Percentiles rank a stretch among this genome's conserved stretches.
phyloP scores from a whole-genome alignment of 306 rosid genomes.

The Medicago lupulina region DNA sequence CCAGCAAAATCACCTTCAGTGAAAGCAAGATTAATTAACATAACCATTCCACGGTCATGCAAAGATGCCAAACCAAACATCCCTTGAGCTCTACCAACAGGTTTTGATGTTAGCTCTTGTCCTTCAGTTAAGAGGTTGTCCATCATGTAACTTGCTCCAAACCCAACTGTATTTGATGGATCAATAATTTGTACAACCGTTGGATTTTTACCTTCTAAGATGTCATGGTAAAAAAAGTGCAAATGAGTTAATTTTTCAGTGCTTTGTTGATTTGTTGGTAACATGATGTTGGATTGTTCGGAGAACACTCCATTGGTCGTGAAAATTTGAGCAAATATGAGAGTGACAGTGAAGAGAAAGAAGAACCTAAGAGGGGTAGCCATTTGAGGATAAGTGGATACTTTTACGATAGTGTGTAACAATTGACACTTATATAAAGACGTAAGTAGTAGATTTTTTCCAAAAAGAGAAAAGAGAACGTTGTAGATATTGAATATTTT shows the following conservation, averaged over 20 bases:
- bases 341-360: neutral
- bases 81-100: constrained; percentile 44
- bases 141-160: constrained; percentile 44
- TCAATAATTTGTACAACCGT: constrained; percentile 32
- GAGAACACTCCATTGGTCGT: constrained; percentile 20
- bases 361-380: neutral
- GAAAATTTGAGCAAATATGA: neutral
- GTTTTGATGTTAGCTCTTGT: constrained; percentile 18
- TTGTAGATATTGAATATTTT: constrained; percentile 5
- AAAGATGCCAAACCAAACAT: constrained; percentile 34
- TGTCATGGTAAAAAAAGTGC: constrained; percentile 46
- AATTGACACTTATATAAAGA: neutral
- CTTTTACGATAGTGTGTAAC: neutral
- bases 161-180: neutral
- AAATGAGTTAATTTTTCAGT: constrained; percentile 29
- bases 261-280: constrained; percentile 27
- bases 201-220: constrained; percentile 20
- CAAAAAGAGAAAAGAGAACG: neutral
- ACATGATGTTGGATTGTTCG: constrained; percentile 35
- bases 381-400: neutral
- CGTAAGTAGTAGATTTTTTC: neutral
- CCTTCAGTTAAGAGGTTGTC: constrained; percentile 34
- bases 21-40: constrained; percentile 36
- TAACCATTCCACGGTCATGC: constrained; percentile 36
- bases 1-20: constrained; percentile 26